These are phyloP conservation scores for Wallacemonas sp. DNA, from an alignment of 208 protist genomes.

Conservation along the genomic window DNA sequence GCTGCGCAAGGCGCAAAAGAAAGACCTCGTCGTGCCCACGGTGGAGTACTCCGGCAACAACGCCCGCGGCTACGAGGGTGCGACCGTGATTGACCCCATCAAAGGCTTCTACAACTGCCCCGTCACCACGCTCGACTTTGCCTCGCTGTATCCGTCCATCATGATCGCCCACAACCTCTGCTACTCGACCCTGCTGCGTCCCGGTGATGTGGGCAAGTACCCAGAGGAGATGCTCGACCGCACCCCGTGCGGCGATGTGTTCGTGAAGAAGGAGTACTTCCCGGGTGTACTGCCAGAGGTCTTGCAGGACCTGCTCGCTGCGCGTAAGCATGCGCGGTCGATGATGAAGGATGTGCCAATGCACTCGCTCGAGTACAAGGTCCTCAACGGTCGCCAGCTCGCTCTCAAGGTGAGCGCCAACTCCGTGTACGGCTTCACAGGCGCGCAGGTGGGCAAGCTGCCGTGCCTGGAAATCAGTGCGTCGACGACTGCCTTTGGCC, in stretches of 20 bases:
- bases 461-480: constrained; percentile 97
- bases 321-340: constrained; percentile 69
- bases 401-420: constrained; percentile 99
- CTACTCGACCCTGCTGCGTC: constrained; percentile 94
- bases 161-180: constrained; percentile 99
- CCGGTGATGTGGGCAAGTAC: constrained; percentile 82
- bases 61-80: constrained; percentile 95
- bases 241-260: constrained; percentile 74
- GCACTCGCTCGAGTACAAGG: constrained; percentile 86
- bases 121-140: constrained; percentile 99
- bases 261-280: constrained; percentile 78
- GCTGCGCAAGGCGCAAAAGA: constrained; percentile 81
- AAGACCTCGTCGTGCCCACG: constrained; percentile 83
- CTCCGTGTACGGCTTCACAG: constrained; percentile 99
- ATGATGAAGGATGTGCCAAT: constrained; percentile 86
- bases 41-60: constrained; percentile 61
- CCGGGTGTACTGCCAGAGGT: constrained; percentile 87
- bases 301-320: constrained; percentile 78
- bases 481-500: constrained; percentile 97
- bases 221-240: constrained; percentile 71
- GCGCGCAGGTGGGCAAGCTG: constrained; percentile 97
- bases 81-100: constrained; percentile 98
- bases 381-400: constrained; percentile 98
- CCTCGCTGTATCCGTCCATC: constrained; percentile 99
- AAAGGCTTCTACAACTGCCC: constrained; percentile 98